Base-by-base conservation (phyloP, 805 yeast species). In the Sugiyamaella americana region DNA sequence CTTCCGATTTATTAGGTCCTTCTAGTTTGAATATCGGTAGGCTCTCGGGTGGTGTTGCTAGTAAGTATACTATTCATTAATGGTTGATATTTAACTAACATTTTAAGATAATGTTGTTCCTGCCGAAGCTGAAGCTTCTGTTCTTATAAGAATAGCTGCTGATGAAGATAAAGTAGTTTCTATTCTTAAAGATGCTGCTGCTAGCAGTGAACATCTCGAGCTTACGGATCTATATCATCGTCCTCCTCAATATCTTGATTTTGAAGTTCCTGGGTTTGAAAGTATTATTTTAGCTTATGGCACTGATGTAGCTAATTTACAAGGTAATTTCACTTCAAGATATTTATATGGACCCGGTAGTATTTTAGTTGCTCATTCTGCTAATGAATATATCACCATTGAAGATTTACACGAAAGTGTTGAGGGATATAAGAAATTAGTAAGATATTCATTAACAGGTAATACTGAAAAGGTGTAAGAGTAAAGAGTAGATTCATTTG, bases 271-370 rank as follows among this genome's bases (percentile, higher is more conserved):
- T n/a, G 87, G 85, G 0, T 82, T 82, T 54, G 84, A 80, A 2
- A 64, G 69, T 13, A 63, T 69, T 17, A 64, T 73, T 4, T 61
- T 74, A 51, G 74, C 80, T 1, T 78, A 76, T 55, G 69, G 72
- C 20, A 78, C 83, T 1, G 82, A 77, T 54, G 66, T 76, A 41
- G 79, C 80, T 11, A 67, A 72, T 44, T 52, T 76, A 39, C 43
- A 54, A 17, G 65, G 64, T 8, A 44, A 54, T 35, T 68, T 67
- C 51, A 26, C 32, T 13, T 69, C 66, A 47, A 66, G 76, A 54
- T 80, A 77, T 55, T 62, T 81, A 5, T 81, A 79, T 54, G 87
- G 87, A 0, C 85, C 87, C 2, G 87, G 87, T 2, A 64, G 79
- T 2, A 79, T 80, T 41, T 68, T 65, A 29, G 79, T 75, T 34